Base-by-base conservation (phyloP, 1,284 basidiomycete genomes). In the Phellinidium pouzarii region DNA sequence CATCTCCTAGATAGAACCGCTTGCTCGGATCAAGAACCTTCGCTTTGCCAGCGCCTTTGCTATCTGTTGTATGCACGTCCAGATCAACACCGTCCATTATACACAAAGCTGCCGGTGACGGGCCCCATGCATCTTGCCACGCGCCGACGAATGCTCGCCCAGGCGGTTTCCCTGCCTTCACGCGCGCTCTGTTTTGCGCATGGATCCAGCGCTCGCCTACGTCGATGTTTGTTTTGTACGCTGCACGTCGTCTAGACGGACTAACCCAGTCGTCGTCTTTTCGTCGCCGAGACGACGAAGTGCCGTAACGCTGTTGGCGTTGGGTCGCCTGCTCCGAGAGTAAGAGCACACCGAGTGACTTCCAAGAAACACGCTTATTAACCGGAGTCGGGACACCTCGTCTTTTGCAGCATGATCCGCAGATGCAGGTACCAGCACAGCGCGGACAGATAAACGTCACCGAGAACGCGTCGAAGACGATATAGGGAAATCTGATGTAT, bases 81-180 rank as follows among this genome's bases (percentile, higher is more conserved):
- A 48, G 22, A 12, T 29, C 20, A 34, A 51, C 44, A 34, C 53
- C 8, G 11, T 31, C 43, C 53, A 54, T 54, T 25, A 11, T 37
- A 14, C 31, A 42, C n/a, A 54, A 19, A 3, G n/a, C 38, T 20
- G 23, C 9, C 12, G 53, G 42, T 8, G 36, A 20, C 1, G 42
- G 27, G 1, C 54, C 54, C 54, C 54, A 55, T 26, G 38, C 22
- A 27, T 44, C 29, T 22, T 41, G 31, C 54, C 54, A 55, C 19
- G 17, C 25, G 9, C 54, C 54, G 20, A 55, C 19, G 25, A 50
- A 55, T 20, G 27, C 22, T 11, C 49, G 41, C 17, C 34, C 37
- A 9, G 14, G 19, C 9, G 41, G 7, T 11, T 44, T 45, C 12
- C 19, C 12, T 17, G 8, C 26, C 23, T 50, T 38, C 26, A 11